Conservation (phyloP, 75 land plant genomes). For the Sequoiadendron giganteum region DNA sequence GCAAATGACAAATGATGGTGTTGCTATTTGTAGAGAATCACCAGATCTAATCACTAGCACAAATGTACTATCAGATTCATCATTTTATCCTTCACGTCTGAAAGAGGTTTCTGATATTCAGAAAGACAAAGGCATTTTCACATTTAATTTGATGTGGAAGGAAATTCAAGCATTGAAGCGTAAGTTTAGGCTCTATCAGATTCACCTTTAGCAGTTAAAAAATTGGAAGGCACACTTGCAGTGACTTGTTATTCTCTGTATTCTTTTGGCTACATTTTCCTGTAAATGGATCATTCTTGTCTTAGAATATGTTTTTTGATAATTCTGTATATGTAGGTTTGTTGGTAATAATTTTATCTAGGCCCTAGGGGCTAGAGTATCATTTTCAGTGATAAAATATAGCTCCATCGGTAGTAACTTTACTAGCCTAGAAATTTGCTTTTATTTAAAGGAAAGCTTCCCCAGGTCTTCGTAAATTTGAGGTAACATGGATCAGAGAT, state of each 20-base stretch:
- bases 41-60: constrained; percentile 63
- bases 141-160: constrained; percentile 15
- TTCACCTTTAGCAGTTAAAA: neutral
- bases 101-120: constrained; percentile 4
- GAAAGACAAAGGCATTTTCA: constrained; percentile 13
- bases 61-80: constrained; percentile 21
- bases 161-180: constrained; percentile 14
- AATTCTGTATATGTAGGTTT: neutral
- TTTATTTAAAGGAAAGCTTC: neutral
- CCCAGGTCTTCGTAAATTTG: neutral
- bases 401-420: neutral
- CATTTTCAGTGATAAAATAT: neutral
- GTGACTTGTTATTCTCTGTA: neutral
- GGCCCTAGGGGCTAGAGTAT: neutral
- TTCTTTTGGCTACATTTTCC: neutral
- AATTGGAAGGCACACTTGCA: neutral
- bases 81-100: constrained; percentile 24
- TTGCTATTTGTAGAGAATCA: constrained; percentile 65
- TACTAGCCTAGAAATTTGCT: neutral
- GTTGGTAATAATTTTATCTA: neutral
- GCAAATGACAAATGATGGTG: constrained; percentile 74
- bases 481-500: neutral
- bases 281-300: neutral
- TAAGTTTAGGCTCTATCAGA: neutral
- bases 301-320: neutral